Evolutionary conservation across 441 rosid genomes (phyloP), one percentile per base, ranked within the genome.

Genomic region (Gossypium aridum): DNA sequence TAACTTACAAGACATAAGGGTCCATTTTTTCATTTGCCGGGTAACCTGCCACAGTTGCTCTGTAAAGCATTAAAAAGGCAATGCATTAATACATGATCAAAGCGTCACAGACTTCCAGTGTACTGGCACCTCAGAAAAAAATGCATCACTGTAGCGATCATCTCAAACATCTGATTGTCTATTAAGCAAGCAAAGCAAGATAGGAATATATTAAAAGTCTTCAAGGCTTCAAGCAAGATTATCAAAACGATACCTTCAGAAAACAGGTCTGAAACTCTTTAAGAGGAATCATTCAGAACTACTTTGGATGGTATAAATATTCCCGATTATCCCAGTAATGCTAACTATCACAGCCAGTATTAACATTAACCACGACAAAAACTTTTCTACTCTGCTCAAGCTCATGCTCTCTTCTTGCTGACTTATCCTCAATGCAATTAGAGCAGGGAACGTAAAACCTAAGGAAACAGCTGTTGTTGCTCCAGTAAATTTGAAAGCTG

Each of bases 401-500:
- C 83, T 87, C 81, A 95, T 84, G 28, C 88, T 64, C 59, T 75
- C 87, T 12, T 86, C 92, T 67, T 66, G 79, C 9, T 79, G 73
- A 72, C 93, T 80, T 80, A 95, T 76, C 81, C 79, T 82, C 78
- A 95, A 75, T 2, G 98, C 96, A 71, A 95, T 76, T 8, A 95
- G 92, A 80, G 97, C 81, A 19, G 99, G 99, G 76, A 95, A 95
- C 34, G 87, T 95, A 75, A 92, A 95, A 72, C 99, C 99, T 71
- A 95, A 86, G 0, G 99, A 91, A 28, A 95, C 95, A 9, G 99
- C 98, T 17, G 98, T 85, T 59, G 99, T 95, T 13, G 99, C 98
- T n/a, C 99, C 98, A 0, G 99, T 95, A 80, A 95, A 95, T 78
- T 95, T 95, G 77, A 95, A 95, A 64, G 98, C 99, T 0, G 92